Evolutionary conservation across 495 filamentous ascomycete species (phyloP).

Genomic region (Ascobolus immersus): DNA sequence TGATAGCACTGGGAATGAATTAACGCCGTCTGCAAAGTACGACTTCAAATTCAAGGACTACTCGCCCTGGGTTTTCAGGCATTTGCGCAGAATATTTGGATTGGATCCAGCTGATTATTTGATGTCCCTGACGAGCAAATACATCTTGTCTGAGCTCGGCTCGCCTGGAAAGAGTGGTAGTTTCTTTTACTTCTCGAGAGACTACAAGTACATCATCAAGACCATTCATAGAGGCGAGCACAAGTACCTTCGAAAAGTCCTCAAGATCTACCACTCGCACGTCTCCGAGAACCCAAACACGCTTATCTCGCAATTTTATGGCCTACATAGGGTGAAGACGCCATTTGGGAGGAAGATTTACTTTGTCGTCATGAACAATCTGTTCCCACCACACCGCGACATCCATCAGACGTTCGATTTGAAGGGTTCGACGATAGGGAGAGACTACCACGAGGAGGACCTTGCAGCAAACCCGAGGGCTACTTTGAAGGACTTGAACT

Average conservation of each 20-base stretch:
- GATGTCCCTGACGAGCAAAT: slow-evolving; percentile 95
- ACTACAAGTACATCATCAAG: slow-evolving; percentile 99
- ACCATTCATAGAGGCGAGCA: slow-evolving; percentile 95
- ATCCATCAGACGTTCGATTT: slow-evolving; percentile 93
- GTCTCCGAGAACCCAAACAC: slow-evolving; percentile 87
- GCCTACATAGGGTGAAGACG: slow-evolving; percentile 92
- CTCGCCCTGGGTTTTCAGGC: slow-evolving; percentile 94
- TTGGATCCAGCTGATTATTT: slow-evolving; percentile 94
- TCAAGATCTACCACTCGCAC: slow-evolving; percentile 85
- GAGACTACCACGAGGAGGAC: slow-evolving; percentile 72
- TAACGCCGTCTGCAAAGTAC: slow-evolving; percentile 95
- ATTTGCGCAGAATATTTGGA: slow-evolving; percentile 64
- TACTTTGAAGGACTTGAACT: slow-evolving; percentile 91
- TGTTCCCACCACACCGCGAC: slow-evolving; percentile 90
- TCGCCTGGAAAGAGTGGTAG: slow-evolving; percentile 95
- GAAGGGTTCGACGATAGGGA: slow-evolving; percentile 88
- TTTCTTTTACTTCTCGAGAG: slow-evolving; percentile 98
- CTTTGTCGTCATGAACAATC: slow-evolving; percentile 99
- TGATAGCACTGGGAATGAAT: slow-evolving; percentile 67
- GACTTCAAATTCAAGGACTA: slow-evolving; percentile 99
- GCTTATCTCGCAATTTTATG: slow-evolving; percentile 92
- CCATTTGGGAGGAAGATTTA: slow-evolving; percentile 96
- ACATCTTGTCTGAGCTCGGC: slow-evolving; percentile 88
- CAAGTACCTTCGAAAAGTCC: slow-evolving; percentile 72
- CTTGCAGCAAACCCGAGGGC: slow-evolving; percentile 71